Evolutionary conservation across 768 basidiomycete genomes (phyloP), one percentile per base, ranked within the genome.

Genomic region (Coprinopsis strossmayeri): DNA sequence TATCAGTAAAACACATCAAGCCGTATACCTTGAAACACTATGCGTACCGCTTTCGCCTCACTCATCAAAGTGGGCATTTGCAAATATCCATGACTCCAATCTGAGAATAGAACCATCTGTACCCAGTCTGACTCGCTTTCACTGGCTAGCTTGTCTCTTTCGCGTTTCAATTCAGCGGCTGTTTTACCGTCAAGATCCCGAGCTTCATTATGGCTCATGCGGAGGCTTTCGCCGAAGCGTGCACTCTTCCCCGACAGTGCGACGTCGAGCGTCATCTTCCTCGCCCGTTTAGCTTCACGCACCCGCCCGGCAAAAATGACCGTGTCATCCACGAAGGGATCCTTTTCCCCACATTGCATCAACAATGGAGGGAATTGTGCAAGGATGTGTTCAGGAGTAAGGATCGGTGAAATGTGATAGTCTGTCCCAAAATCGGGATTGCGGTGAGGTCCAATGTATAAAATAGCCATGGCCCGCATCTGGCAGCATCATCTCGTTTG

Each of bases 401-500:
- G 77, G 58, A 99, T 87, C 1, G 96, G 96, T 15, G 95, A 97
- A 56, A 99, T 82, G 69, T 91, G 85, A 66, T 97, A 98, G 71
- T 99, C 94, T 15, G 86, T 87, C 48, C 82, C 79, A 63, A 99
- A 94, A 64, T 98, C 93, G 5, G 96, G 96, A 62, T 91, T 87
- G 45, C 84, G 85, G 59, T 89, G 81, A 1, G 96, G 95, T 1
- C 95, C 95, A 51, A 99, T 87, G 68, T 96, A 96, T 54, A 95
- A 69, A 60, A 96, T 94, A 2, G 95, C 95, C 96, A 99, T 99
- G 0, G 95, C 94, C 28, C 96, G 89, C 91, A 97, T 97, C 95
- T 98, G 57, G n/a, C 11, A 52, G 3, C 17, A 26, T 23, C 21
- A 53, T 27, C 9, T 24, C 3, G 40, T 35, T 49, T 18, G 21